Evolutionary conservation across 495 filamentous ascomycete genomes (phyloP), one percentile per base, ranked within the genome.

Genomic region (Aspergillus asperescens): DNA sequence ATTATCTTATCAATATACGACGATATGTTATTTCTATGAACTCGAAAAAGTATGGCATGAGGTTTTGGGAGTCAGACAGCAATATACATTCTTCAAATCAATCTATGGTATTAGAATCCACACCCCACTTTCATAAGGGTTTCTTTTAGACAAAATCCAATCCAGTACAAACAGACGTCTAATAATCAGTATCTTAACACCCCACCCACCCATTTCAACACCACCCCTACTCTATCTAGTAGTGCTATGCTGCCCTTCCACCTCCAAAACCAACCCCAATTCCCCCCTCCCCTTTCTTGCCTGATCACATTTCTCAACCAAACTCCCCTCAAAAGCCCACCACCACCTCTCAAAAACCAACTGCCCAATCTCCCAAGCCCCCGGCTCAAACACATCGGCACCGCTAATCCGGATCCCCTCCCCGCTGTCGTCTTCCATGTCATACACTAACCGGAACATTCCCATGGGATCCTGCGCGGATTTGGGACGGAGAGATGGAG

Each of bases 31-130:
- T 51, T 48, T 35, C 22, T 44, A 60, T 64, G 61, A 58, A n/a
- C 69, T 67, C 62, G 4, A 51, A 67, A 64, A 66, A 70, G 65
- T 59, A 61, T 49, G 62, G 61, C 54, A 60, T 59, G 62, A 65
- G 59, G 66, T 42, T 54, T 50, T 49, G 61, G 64, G 67, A 70
- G 61, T 72, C 65, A 18, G 48, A 52, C 39, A 22, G 34, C 38
- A 50, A 47, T 45, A 37, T n/a, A 43, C n/a, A 35, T 28, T 46
- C n/a, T 43, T 28, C 18, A 28, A 6, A 37, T 15, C 19, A 16
- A 37, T 37, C 4, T 37, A n/a, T n/a, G n/a, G n/a, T n/a, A n/a
- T n/a, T n/a, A n/a, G n/a, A n/a, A n/a, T n/a, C n/a, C n/a, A n/a
- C n/a, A n/a, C n/a, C n/a, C n/a, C n/a, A n/a, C n/a, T n/a, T n/a